Percentiles rank a stretch among this genome's conserved stretches.
phyloP scores from a whole-genome alignment of 805 yeast species.

The Candida odintsovae region DNA sequence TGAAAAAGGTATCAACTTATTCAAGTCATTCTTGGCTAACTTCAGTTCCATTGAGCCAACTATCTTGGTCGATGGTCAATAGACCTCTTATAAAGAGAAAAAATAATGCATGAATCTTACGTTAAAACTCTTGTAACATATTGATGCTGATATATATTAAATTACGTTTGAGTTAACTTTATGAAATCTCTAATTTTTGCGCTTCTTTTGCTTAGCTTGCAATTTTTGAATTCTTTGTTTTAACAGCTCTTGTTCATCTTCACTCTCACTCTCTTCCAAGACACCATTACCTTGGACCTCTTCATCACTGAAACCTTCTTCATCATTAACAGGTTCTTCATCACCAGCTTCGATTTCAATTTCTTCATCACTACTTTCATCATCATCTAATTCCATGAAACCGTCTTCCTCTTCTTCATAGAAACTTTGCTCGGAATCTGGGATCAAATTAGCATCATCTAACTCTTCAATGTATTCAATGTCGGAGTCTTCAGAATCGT shows the following conservation, averaged over 20 bases:
- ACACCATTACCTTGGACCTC: conserved; percentile 21
- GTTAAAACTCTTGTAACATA: too few relatives aligned
- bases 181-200: conserved; percentile 4
- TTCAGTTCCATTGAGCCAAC: conserved; percentile 36
- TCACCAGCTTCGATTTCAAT: conserved; percentile 29
- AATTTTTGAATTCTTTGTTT: conserved; percentile 18
- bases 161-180: neutral
- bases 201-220: conserved; percentile 19
- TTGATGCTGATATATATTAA: neutral
- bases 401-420: conserved; percentile 28
- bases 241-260: conserved; percentile 21
- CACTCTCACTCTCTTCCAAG: conserved; percentile 14
- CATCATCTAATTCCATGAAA: conserved; percentile 22
- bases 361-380: conserved; percentile 26
- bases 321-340: conserved; percentile 24
- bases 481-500: conserved; percentile 23
- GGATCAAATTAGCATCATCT: conserved; percentile 40
- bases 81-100: neutral
- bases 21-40: conserved; percentile 53
- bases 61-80: conserved; percentile 32
- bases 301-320: conserved; percentile 29
- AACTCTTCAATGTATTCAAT: conserved; percentile 73
- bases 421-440: conserved; percentile 39
- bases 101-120: neutral
- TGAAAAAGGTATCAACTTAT: conserved; percentile 53